Conservation (phyloP, 768 basidiomycete species). For the Lentinula sp. region DNA sequence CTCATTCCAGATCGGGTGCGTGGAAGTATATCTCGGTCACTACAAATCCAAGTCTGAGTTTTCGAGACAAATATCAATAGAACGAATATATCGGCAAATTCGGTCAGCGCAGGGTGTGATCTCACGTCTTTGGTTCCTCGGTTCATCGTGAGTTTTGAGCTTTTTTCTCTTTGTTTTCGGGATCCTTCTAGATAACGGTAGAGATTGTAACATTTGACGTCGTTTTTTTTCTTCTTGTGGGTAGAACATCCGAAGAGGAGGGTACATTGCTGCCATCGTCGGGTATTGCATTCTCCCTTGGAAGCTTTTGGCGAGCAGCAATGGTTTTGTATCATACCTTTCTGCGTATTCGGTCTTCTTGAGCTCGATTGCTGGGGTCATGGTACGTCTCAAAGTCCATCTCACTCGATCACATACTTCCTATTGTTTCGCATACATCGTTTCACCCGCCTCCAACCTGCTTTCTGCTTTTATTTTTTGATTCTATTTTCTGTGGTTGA, state of each 20-base stretch:
- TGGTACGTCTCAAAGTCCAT: constrained; percentile 32
- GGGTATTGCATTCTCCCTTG: constrained; percentile 74
- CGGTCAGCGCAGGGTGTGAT: constrained; percentile 79
- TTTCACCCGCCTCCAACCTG: no score
- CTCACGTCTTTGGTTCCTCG: constrained; percentile 73
- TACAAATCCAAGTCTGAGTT: no score
- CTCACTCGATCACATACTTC: no score
- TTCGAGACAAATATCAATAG: constrained; percentile 20
- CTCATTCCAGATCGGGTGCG: constrained; percentile 1
- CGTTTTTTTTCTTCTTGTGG: background rate
- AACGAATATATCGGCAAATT: constrained; percentile 80
- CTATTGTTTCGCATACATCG: no score
- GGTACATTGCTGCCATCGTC: constrained; percentile 75
- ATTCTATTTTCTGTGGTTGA: no score
- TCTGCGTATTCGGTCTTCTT: constrained; percentile 79
- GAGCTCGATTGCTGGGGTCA: constrained; percentile 76
- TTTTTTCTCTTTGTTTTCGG: background rate
- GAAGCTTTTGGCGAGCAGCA: constrained; percentile 70
- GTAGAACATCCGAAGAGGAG: constrained; percentile 79
- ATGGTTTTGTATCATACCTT: constrained; percentile 74
- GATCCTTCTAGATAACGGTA: no score
- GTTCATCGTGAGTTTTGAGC: constrained; percentile 47
- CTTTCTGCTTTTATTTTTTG: no score
- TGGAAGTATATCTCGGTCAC: background rate
- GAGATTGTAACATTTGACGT: no score